Percentiles rank a stretch among this genome's conserved stretches.
Evolutionary conservation across 2,329 filamentous ascomycete species (phyloP).

Genomic region (Aureobasidium sp.): DNA sequence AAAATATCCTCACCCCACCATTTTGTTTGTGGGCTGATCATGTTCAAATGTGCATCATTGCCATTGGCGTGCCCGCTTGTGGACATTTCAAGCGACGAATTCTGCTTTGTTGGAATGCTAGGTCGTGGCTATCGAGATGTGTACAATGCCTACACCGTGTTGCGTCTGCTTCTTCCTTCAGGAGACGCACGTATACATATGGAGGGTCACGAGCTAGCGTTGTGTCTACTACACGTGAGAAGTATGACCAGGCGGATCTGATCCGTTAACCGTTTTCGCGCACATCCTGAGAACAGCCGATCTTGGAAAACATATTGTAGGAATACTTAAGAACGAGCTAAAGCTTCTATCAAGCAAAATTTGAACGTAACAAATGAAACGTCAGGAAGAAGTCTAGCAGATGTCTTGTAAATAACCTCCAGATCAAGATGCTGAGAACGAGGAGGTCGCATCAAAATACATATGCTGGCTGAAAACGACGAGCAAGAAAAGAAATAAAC

Average conservation of each 20-base stretch:
- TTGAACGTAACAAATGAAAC: conserved; percentile 3
- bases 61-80: neutral
- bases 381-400: neutral
- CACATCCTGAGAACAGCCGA: neutral
- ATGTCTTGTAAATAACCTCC: neutral
- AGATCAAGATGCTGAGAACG: neutral
- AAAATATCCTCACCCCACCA: conserved; percentile 11
- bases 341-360: neutral
- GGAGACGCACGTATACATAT: too few species aligned
- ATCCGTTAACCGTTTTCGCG: too few species aligned
- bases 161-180: too few species aligned
- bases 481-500: neutral
- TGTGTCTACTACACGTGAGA: too few species aligned
- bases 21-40: conserved; percentile 6
- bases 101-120: too few species aligned
- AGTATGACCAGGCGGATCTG: too few species aligned
- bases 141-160: too few species aligned
- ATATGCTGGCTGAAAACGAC: neutral
- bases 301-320: neutral
- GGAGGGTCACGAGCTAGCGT: too few species aligned
- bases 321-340: neutral
- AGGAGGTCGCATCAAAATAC: neutral
- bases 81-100: neutral
- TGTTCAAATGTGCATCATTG: conserved; percentile 11
- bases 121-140: too few species aligned